A percentile compares a stretch with the other conserved stretches of the same genome.
phyloP scores from a whole-genome alignment of 164 flowering plant genomes.

The Vitis labrusca region DNA sequence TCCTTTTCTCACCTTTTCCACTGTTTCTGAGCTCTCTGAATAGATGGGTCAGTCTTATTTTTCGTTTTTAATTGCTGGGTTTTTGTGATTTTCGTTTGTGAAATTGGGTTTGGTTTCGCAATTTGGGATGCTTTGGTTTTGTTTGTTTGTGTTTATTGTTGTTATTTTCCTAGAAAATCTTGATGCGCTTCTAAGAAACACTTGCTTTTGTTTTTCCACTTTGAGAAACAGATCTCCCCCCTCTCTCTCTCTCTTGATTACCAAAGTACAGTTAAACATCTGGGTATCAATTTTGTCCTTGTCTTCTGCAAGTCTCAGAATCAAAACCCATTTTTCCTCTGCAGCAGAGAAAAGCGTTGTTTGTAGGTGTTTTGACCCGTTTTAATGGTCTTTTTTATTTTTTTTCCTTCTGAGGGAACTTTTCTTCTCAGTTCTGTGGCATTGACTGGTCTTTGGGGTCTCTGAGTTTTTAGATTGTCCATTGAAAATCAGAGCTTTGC shows the following conservation, averaged over 20 bases:
- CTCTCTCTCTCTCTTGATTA: constrained; percentile 1
- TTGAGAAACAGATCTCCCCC: not conserved
- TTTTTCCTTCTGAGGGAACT: not conserved
- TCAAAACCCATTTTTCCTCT: not conserved
- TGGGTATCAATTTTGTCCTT: not conserved
- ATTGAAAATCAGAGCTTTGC: not conserved
- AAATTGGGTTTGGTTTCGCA: too few species aligned
- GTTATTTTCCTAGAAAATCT: not conserved
- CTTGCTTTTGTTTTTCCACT: not conserved
- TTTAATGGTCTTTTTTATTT: not conserved
- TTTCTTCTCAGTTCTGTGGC: constrained; percentile 4
- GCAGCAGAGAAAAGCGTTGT: not conserved
- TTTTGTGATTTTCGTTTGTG: not conserved
- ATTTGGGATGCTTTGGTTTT: too few species aligned
- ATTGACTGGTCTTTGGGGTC: constrained; percentile 1
- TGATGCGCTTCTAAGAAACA: not conserved
- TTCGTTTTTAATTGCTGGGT: not conserved
- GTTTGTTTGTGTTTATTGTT: too few species aligned
- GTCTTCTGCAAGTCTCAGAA: constrained; percentile 1
- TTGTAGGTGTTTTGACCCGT: not conserved
- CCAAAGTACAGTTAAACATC: not conserved
- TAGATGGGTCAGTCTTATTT: not conserved
- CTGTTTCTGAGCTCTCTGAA: not conserved
- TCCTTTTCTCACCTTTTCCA: not conserved
- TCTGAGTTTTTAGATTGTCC: constrained; percentile 5